phyloP scores from a whole-genome alignment of 2,329 filamentous ascomycete species.

The Phaeosphaeria sp. region DNA sequence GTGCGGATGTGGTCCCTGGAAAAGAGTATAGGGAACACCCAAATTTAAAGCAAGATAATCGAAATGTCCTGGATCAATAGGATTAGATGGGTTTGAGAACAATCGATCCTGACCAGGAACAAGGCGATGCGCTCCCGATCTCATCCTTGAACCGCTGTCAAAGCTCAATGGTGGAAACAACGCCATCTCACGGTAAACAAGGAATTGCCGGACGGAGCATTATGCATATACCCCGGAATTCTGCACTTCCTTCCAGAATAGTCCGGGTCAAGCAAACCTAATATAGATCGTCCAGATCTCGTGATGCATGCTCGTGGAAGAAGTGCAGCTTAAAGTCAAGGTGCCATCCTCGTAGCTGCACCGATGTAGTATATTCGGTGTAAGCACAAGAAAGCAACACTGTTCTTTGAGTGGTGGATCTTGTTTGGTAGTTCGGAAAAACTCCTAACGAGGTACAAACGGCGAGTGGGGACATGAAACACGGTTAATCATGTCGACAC shows the following conservation, averaged over 20 bases:
- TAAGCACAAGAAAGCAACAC: not conserved
- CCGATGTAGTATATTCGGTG: not conserved
- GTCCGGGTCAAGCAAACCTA: not conserved
- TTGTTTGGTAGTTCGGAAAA: not conserved
- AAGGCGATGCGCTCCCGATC: not conserved
- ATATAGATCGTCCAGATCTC: not conserved
- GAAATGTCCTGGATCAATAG: not conserved
- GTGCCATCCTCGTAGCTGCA: not conserved
- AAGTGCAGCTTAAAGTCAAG: not conserved
- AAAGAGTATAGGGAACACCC: not conserved
- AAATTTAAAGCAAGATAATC: not conserved
- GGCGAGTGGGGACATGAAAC: not conserved
- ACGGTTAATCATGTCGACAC: not conserved
- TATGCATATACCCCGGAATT: not conserved
- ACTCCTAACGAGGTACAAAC: not conserved
- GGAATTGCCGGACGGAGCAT: not conserved
- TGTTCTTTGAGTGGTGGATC: not conserved
- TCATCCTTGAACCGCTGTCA: constrained; percentile 1
- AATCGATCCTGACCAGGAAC: not conserved
- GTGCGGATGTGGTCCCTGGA: not conserved
- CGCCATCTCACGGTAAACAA: not conserved
- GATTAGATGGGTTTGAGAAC: constrained; percentile 1
- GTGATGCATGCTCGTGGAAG: not conserved
- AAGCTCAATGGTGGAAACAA: constrained; percentile 3
- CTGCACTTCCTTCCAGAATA: not conserved